Evolutionary conservation across 164 flowering plant genomes (phyloP).

Genomic region (Magnolia kwangsiensis): DNA sequence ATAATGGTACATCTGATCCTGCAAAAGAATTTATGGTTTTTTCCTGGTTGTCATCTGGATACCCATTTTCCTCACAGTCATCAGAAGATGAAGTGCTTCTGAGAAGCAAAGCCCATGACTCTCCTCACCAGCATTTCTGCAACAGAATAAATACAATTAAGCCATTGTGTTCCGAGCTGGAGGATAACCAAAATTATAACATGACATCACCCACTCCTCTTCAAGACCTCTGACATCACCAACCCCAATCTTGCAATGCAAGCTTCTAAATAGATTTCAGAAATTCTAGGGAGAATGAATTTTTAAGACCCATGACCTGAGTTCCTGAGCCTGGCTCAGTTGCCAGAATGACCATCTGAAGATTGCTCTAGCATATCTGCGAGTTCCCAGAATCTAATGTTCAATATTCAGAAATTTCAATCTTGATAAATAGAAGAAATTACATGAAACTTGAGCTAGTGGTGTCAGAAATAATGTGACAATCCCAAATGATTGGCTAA

Average conservation of each 20-base stretch:
- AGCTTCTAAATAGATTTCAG: slow-evolving; percentile 37
- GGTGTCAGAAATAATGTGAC: slow-evolving; percentile 5
- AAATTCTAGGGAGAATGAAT: slow-evolving; percentile 29
- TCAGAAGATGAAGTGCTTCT: slow-evolving; percentile 56
- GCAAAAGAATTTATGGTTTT: slow-evolving; percentile 26
- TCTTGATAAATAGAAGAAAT: slow-evolving; percentile 22
- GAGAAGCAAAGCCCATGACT: slow-evolving; percentile 62
- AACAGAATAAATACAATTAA: slow-evolving; percentile 68
- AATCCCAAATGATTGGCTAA: background rate
- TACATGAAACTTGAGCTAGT: slow-evolving; percentile 18
- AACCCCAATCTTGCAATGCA: slow-evolving; percentile 36
- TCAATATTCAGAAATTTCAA: slow-evolving; percentile 49
- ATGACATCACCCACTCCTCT: slow-evolving; percentile 38
- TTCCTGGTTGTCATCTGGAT: slow-evolving; percentile 37
- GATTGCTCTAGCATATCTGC: slow-evolving; percentile 75
- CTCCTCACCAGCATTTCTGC: slow-evolving; percentile 73
- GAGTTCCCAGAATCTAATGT: slow-evolving; percentile 70
- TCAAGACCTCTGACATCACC: slow-evolving; percentile 35
- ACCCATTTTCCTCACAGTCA: slow-evolving; percentile 43
- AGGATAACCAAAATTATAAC: slow-evolving; percentile 43
- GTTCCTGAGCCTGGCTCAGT: slow-evolving; percentile 62
- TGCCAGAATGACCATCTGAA: slow-evolving; percentile 72
- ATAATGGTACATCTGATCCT: slow-evolving; percentile 13
- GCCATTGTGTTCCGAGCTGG: slow-evolving; percentile 34
- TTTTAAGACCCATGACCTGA: slow-evolving; percentile 57